Conservation (phyloP, 371 early-diverging fungal genomes). For the Mortierella sp. region DNA sequence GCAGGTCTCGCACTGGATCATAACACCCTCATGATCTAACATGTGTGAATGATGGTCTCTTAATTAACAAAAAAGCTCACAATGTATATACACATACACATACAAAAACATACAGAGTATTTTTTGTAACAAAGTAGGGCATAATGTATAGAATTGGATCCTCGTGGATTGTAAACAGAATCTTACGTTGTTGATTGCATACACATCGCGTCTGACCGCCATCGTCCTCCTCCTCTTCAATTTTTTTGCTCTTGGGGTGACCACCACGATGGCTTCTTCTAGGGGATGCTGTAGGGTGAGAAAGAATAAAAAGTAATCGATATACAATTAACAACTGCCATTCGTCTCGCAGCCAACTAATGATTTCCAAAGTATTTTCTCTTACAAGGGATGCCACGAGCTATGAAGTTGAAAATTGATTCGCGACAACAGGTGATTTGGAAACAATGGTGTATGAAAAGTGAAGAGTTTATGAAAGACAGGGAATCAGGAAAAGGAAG, state of each 20-base stretch:
- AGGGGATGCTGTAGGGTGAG: slow-evolving; percentile 34
- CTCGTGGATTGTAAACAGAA: background rate
- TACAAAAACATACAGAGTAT: background rate
- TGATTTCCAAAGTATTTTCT: background rate
- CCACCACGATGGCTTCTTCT: slow-evolving; percentile 53
- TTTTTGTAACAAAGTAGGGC: background rate
- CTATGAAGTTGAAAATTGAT: background rate
- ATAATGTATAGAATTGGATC: background rate
- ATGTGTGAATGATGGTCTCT: background rate
- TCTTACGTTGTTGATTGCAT: slow-evolving; percentile 80
- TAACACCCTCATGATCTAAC: slow-evolving; percentile 79
- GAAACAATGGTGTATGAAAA: background rate
- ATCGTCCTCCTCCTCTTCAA: slow-evolving; percentile 59
- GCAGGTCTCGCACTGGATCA: slow-evolving; percentile 93
- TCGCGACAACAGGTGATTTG: background rate
- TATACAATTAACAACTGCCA: background rate
- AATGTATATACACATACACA: background rate
- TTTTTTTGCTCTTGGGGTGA: slow-evolving; percentile 33
- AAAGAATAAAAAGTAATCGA: background rate
- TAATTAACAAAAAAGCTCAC: slow-evolving; percentile 6
- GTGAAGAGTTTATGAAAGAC: background rate
- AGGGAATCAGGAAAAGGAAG: background rate
- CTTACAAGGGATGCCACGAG: slow-evolving; percentile 36
- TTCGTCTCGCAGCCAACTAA: background rate
- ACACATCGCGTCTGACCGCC: slow-evolving; percentile 88